Evolutionary conservation across 2,329 filamentous ascomycete genomes (phyloP), one percentile per base, ranked within the genome.

Genomic region (Aspergillus brunneoviolaceus): DNA sequence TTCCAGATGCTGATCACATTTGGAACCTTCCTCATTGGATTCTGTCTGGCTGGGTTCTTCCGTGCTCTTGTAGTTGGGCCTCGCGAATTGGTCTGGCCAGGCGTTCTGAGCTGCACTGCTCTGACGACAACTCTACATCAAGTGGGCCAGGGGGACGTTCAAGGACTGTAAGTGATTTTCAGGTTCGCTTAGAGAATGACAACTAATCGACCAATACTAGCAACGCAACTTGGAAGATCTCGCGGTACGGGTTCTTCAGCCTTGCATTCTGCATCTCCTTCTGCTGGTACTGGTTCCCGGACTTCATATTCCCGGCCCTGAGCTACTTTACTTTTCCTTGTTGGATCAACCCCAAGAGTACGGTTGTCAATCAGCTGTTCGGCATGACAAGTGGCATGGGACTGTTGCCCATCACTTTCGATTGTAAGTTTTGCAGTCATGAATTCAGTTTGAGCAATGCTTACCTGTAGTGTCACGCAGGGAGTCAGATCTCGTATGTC

Each of bases 51-150:
- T 0, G 87, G 87, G 1, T 81, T 88, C 63, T 82, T 88, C 77
- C 81, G 86, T 49, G 82, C 82, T 60, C 86, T 87, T 61, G 73
- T 89, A 3, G 73, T 76, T 0, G 64, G 66, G 29, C 74, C 74
- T 3, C 85, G 85, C 0, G 83, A 87, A 14, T 87, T 90, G 82
- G 87, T 85, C 2, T 85, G 84, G 84, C 83, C 82, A 0, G 74
- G 76, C 2, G 76, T 78, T 0, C 67, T 85, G 5, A 60, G 67
- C 12, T 86, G 87, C 25, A 85, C 88, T 12, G 85, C 87, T 0
- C 73, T 90, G 25, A 86, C 89, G 77, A 87, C 88, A 65, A 86
- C 87, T 62, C 87, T 91, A 80, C 88, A 91, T 67, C 73, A 74
- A 29, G 86, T 84, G 0, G 82, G 81, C 78, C 81, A 81, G 2